Conservation (phyloP, 2,329 filamentous ascomycete genomes). For the Fusarium protoensiforme region DNA sequence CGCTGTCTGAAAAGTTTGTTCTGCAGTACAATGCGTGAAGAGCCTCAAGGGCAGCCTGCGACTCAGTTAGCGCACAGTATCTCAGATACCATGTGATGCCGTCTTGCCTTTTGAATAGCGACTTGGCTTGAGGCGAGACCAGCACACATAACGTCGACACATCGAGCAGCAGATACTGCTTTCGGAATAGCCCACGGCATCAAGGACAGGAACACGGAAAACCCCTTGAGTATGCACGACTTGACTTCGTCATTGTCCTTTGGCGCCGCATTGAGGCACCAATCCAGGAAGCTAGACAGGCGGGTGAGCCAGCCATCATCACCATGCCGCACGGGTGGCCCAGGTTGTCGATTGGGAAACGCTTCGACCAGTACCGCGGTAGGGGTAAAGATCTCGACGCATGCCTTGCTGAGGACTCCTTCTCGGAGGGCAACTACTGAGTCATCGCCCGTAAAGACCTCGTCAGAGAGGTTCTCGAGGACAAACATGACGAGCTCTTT, state of each 20-base stretch:
- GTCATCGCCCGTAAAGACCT: slow-evolving; percentile 93
- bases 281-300: slow-evolving; percentile 77
- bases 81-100: not conserved
- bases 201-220: slow-evolving; percentile 81
- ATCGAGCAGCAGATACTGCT: slow-evolving; percentile 77
- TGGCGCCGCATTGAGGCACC: slow-evolving; percentile 75
- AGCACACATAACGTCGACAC: slow-evolving; percentile 76
- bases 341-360: slow-evolving; percentile 77
- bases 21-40: slow-evolving; percentile 85
- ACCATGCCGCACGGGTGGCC: slow-evolving; percentile 77
- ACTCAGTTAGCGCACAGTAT: slow-evolving; percentile 14
- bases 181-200: slow-evolving; percentile 90
- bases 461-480: slow-evolving; percentile 91
- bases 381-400: slow-evolving; percentile 94
- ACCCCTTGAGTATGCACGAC: slow-evolving; percentile 77
- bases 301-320: slow-evolving; percentile 89
- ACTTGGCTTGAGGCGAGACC: slow-evolving; percentile 77
- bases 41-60: slow-evolving; percentile 81
- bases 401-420: slow-evolving; percentile 84
- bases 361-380: slow-evolving; percentile 77
- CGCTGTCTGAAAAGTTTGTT: slow-evolving; percentile 77
- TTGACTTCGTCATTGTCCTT: slow-evolving; percentile 75
- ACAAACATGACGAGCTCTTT: slow-evolving; percentile 91
- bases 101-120: slow-evolving; percentile 75
- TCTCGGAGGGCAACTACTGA: slow-evolving; percentile 85